A percentile compares a stretch with the other conserved stretches of the same genome.
These are phyloP conservation scores for Xylaria longipes DNA, from an alignment of 495 filamentous ascomycete species.

Conservation along the genomic window DNA sequence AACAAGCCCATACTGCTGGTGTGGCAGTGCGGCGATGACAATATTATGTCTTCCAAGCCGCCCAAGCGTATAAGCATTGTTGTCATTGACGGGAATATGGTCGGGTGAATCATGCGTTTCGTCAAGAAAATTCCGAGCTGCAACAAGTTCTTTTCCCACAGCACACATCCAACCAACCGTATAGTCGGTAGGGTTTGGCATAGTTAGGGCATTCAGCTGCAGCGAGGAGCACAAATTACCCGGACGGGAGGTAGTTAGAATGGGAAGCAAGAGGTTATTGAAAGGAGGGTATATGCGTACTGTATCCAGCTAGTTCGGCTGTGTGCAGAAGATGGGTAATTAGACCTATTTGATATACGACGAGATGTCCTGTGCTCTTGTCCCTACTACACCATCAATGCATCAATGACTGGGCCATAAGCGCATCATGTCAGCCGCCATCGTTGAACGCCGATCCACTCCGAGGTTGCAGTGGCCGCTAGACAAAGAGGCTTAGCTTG, in stretches of 20 bases:
- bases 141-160: constrained; percentile 50
- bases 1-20: constrained; percentile 47
- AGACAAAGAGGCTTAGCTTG: neutral
- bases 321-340: neutral
- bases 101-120: constrained; percentile 31
- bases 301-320: neutral
- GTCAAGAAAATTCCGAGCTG: constrained; percentile 56
- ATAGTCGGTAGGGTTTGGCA: constrained; percentile 42
- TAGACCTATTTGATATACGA: neutral
- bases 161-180: constrained; percentile 60
- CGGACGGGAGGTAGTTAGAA: neutral
- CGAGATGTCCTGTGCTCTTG: neutral
- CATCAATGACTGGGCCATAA: neutral
- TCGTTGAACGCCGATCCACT: neutral
- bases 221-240: neutral
- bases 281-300: neutral
- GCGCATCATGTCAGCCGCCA: neutral
- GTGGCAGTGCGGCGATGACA: constrained; percentile 49
- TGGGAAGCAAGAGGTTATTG: neutral
- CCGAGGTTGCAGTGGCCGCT: neutral
- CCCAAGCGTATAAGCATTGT: constrained; percentile 16
- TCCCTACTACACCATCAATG: too few relatives aligned
- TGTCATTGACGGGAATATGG: neutral
- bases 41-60: constrained; percentile 30
- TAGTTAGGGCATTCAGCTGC: neutral